Percentiles rank a stretch among this genome's conserved stretches.
phyloP scores from a whole-genome alignment of 2,329 filamentous ascomycete genomes.

The Fusarium temperatum region DNA sequence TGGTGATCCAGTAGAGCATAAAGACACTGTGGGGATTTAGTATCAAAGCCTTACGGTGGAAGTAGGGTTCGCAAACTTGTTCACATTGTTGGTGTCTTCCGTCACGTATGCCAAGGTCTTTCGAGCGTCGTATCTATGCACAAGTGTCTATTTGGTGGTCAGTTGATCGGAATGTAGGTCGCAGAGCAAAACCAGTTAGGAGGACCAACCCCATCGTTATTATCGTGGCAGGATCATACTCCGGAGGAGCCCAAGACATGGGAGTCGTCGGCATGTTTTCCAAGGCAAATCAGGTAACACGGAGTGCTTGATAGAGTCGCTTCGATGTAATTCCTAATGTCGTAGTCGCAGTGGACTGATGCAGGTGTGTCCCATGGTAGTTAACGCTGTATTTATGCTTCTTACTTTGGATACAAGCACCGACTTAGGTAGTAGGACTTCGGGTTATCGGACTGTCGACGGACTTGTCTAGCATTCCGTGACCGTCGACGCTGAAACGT shows the following conservation, averaged over 20 bases:
- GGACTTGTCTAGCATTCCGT: background rate
- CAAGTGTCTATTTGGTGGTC: background rate
- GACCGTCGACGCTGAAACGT: too few relatives aligned
- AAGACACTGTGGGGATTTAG: background rate
- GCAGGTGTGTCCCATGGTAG: background rate
- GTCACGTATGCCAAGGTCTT: background rate
- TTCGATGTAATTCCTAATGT: background rate
- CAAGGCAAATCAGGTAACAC: fast-evolving
- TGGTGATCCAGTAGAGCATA: background rate
- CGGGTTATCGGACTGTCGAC: background rate
- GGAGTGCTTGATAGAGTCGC: background rate
- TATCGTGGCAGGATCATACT: background rate
- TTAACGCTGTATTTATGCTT: background rate
- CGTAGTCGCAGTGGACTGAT: background rate
- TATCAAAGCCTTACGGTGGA: background rate
- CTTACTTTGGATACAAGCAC: background rate
- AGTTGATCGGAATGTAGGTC: fast-evolving
- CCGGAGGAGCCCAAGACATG: background rate
- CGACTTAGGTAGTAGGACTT: background rate
- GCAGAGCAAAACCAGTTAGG: fast-evolving
- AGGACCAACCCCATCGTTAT: background rate
- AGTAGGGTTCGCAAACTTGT: background rate
- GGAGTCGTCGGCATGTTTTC: background rate
- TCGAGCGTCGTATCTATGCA: background rate
- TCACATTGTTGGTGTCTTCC: background rate